Conservation (phyloP, 352 stramenopile species). For the Pythium rhizo-oryzae region DNA sequence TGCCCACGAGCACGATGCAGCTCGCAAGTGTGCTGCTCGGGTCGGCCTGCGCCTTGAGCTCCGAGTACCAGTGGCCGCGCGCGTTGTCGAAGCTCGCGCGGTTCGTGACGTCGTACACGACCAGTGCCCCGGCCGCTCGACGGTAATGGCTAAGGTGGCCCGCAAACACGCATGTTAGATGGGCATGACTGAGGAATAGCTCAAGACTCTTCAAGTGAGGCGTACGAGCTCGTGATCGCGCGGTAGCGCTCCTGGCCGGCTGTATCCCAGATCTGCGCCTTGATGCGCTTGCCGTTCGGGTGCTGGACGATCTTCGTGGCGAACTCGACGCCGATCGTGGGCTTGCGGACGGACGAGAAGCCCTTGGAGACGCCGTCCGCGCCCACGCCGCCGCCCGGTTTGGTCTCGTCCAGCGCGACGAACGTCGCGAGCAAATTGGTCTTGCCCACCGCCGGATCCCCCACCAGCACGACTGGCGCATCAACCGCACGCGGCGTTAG, state of each 20-base stretch:
- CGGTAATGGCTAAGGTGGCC: constrained; percentile 57
- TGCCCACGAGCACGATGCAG: constrained; percentile 81
- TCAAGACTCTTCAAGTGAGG: neutral
- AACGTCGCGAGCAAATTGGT: constrained; percentile 89
- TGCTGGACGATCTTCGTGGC: constrained; percentile 79
- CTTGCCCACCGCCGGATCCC: constrained; percentile 89
- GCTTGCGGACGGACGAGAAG: constrained; percentile 63
- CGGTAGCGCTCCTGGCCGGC: constrained; percentile 79
- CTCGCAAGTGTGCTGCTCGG: constrained; percentile 61
- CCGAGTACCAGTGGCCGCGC: constrained; percentile 72
- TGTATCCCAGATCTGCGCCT: constrained; percentile 86
- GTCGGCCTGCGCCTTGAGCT: constrained; percentile 67
- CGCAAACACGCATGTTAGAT: neutral
- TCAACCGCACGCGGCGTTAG: neutral
- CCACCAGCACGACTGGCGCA: constrained; percentile 68
- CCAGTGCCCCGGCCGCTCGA: constrained; percentile 63
- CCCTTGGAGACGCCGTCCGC: constrained; percentile 41
- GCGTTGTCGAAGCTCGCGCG: constrained; percentile 68
- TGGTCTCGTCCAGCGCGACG: constrained; percentile 45
- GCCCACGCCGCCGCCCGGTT: constrained; percentile 22
- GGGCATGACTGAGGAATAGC: neutral
- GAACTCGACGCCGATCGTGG: constrained; percentile 84
- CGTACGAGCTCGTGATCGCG: constrained; percentile 84
- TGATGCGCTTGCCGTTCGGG: constrained; percentile 78
- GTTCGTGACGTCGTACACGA: constrained; percentile 82